Conservation (phyloP, 176 grass and related monocot species). For the Leersia perrieri region DNA sequence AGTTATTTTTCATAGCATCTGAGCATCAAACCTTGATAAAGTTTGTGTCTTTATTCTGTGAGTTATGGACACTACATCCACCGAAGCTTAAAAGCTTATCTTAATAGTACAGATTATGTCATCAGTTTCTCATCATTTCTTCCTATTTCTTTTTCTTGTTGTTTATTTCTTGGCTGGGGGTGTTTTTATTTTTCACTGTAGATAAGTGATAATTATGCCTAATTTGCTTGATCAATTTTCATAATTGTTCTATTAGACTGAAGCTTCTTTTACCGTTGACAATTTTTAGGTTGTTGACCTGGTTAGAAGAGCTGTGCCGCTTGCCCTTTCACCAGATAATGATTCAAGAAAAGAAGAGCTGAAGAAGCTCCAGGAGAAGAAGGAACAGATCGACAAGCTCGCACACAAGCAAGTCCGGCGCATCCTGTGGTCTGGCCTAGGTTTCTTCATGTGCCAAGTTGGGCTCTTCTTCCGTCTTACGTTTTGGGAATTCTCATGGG, state of each 20-base stretch:
- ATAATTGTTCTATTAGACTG: not conserved
- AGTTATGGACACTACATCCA: not conserved
- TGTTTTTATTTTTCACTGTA: not conserved
- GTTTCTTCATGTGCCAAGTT: conserved; percentile 42
- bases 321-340: conserved; percentile 32
- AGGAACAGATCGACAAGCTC: conserved; percentile 59
- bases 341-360: conserved; percentile 48
- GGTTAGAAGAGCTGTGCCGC: conserved; percentile 57
- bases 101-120: not conserved
- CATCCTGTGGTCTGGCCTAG: conserved; percentile 64
- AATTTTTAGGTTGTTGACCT: conserved; percentile 56
- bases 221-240: not conserved
- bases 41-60: not conserved
- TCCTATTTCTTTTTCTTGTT: not conserved
- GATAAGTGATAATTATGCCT: not conserved
- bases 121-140: not conserved
- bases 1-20: not conserved
- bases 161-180: not conserved
- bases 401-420: conserved; percentile 67
- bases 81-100: not conserved
- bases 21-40: not conserved
- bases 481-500: conserved; percentile 73
- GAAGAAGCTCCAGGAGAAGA: conserved; percentile 48
- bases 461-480: conserved; percentile 60
- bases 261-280: not conserved